phyloP scores from a whole-genome alignment of 495 filamentous ascomycete genomes.

The Podospora pseudopauciseta region DNA sequence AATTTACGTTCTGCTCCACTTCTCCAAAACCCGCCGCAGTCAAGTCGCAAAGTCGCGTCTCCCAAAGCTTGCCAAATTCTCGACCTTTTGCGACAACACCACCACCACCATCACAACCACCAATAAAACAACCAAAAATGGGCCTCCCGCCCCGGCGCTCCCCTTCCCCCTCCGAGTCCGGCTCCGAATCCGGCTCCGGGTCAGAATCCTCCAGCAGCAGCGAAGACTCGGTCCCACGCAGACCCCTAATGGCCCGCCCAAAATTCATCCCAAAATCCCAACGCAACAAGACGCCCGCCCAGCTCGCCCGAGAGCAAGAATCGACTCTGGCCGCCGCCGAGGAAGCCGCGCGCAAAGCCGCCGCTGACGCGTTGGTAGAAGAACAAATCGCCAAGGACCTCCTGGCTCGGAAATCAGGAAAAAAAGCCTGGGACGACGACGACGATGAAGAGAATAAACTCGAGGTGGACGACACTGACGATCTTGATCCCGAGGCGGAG shows the following conservation, averaged over 20 bases:
- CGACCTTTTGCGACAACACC: background rate
- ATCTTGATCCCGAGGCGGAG: slow-evolving; percentile 82
- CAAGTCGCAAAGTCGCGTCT: background rate
- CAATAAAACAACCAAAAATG: background rate
- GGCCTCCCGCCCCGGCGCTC: slow-evolving; percentile 41
- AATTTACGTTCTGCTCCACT: background rate
- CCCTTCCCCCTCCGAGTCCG: slow-evolving; percentile 53
- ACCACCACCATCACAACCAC: background rate
- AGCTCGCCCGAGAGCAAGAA: slow-evolving; percentile 40
- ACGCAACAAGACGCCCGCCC: slow-evolving; percentile 41
- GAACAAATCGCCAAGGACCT: slow-evolving; percentile 80
- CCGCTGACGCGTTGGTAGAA: slow-evolving; percentile 74
- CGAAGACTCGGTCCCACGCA: slow-evolving; percentile 64
- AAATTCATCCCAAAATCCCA: slow-evolving; percentile 88
- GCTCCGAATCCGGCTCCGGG: slow-evolving; percentile 52
- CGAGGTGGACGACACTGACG: slow-evolving; percentile 85
- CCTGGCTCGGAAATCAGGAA: slow-evolving; percentile 68
- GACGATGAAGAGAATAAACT: slow-evolving; percentile 54
- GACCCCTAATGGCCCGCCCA: slow-evolving; percentile 72
- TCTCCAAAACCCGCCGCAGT: background rate
- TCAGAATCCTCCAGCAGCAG: slow-evolving; percentile 47
- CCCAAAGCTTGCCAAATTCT: background rate
- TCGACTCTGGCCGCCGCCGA: slow-evolving; percentile 28
- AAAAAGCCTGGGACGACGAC: slow-evolving; percentile 85
- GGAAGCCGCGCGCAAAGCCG: slow-evolving; percentile 53